Evolutionary conservation across 2,329 filamentous ascomycete genomes (phyloP), one percentile per base, ranked within the genome.

Genomic region (Sarocladiaceae sp.): DNA sequence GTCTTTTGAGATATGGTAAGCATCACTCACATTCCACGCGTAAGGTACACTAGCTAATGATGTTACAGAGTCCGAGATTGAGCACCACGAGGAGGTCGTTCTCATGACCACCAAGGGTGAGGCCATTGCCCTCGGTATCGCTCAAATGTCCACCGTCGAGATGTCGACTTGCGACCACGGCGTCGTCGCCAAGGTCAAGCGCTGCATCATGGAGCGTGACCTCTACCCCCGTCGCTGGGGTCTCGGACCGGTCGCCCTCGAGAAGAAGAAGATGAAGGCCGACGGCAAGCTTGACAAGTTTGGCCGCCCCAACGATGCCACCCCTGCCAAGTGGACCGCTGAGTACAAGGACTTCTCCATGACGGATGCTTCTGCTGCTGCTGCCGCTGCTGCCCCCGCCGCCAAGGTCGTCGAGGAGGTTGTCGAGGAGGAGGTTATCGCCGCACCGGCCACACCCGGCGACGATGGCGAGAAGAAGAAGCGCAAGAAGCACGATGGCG

Each of bases 191-290:
- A 97, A 96, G 77, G 88, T 98, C 64, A 98, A 98, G 83, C 85
- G 93, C 58, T 95, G 90, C 69, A 98, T 98, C 68, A 98, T 98
- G 93, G 93, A 98, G 77, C 87, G 93, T 58, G 93, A 97, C 64
- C 77, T 97, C 48, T 98, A 98, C 78, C 93, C 93, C 51, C 80
- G 89, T 65, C 78, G 91, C 74, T 98, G 93, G 93, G 93, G 93
- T 54, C 80, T 97, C 61, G 93, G 93, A 50, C 91, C 93, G 44
- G 83, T 91, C 48, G 93, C 93, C 41, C 71, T 85, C 40, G 89
- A 97, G 78, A 98, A 98, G 83, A 98, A 98, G 85, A 96, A 97
- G 81, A 82, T 98, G 75, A 97, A 97, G 82, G 88, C 90, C 44
- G 86, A 88, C 55, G 93, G 93, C 67, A 95, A 96, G 72, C 84